These are phyloP conservation scores for Phytophthora boehmeriae DNA, from an alignment of 352 stramenopile genomes.

Conservation along the genomic window DNA sequence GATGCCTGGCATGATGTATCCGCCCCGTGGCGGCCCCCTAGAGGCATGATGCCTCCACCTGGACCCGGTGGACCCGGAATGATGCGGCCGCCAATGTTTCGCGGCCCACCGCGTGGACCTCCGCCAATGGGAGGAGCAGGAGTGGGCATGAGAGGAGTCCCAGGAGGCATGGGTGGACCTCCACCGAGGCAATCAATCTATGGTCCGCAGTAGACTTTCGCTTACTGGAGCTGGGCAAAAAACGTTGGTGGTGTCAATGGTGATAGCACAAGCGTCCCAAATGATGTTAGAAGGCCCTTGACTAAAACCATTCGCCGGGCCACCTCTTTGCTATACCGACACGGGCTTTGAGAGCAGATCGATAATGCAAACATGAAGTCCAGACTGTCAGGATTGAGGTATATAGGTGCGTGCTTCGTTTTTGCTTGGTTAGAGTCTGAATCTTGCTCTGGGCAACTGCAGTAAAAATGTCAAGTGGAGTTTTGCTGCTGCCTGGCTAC, in stretches of 20 bases:
- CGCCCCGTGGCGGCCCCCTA: constrained; percentile 65
- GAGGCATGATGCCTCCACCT: constrained; percentile 79
- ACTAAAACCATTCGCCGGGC: too few relatives aligned
- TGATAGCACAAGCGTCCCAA: too few relatives aligned
- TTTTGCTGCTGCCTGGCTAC: constrained; percentile 1
- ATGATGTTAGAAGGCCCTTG: too few relatives aligned
- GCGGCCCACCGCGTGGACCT: constrained; percentile 58
- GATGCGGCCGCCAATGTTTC: constrained; percentile 82
- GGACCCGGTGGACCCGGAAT: constrained; percentile 38
- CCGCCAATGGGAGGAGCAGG: constrained; percentile 44
- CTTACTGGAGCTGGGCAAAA: neutral
- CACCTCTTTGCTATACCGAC: too few relatives aligned
- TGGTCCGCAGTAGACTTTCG: constrained; percentile 51
- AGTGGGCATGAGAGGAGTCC: constrained; percentile 40
- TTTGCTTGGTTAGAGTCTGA: constrained; percentile 15
- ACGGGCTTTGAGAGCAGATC: constrained; percentile 4
- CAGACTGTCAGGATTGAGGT: constrained; percentile 16
- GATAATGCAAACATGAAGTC: constrained; percentile 35
- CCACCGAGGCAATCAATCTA: constrained; percentile 72
- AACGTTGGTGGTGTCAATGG: too few relatives aligned
- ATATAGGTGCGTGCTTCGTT: constrained; percentile 38
- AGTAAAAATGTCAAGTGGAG: constrained; percentile 10
- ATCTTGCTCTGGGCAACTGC: constrained; percentile 22
- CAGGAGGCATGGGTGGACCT: constrained; percentile 35
- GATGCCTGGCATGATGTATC: constrained; percentile 58